Evolutionary conservation across 108 stramenopile species (phyloP), one percentile per base, ranked within the genome.

Genomic region (Pelagomonas calceolata): DNA sequence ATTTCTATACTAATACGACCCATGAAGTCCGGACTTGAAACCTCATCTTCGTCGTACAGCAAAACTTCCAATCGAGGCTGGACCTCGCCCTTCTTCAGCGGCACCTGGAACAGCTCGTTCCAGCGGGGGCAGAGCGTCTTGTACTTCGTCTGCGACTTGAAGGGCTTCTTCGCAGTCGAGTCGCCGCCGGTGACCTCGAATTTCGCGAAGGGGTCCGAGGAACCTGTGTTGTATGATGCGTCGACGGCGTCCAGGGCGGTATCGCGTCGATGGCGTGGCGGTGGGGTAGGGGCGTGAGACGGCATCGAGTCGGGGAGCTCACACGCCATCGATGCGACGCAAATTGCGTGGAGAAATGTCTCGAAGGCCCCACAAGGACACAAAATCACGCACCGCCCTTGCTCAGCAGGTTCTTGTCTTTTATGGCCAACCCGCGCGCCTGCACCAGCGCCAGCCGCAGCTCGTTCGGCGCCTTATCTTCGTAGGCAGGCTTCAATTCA

Each of bases 321-420:
- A n/a, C n/a, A n/a, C n/a, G n/a, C n/a, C n/a, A n/a, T n/a, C n/a
- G n/a, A n/a, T n/a, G n/a, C n/a, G n/a, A n/a, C n/a, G n/a, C n/a
- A n/a, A n/a, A n/a, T n/a, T n/a, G n/a, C n/a, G n/a, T n/a, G n/a
- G n/a, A n/a, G n/a, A n/a, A n/a, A n/a, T n/a, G n/a, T n/a, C n/a
- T n/a, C n/a, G n/a, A n/a, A n/a, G n/a, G n/a, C n/a, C n/a, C n/a
- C n/a, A n/a, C n/a, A n/a, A n/a, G n/a, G n/a, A n/a, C n/a, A n/a
- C n/a, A 30, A 43, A 51, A n/a, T n/a, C n/a, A n/a, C n/a, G n/a
- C n/a, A 10, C 69, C 71, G 17, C 68, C 66, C 68, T 70, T 70
- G 39, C 14, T n/a, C 5, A 75, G 68, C 68, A 75, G 43, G 30
- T 66, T 65, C 68, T 70, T 75, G 74, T 75, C 74, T 67, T 44